These are phyloP conservation scores for Tolypocladium cylindrosporum DNA, from an alignment of 2,329 filamentous ascomycete genomes.

Conservation along the genomic window DNA sequence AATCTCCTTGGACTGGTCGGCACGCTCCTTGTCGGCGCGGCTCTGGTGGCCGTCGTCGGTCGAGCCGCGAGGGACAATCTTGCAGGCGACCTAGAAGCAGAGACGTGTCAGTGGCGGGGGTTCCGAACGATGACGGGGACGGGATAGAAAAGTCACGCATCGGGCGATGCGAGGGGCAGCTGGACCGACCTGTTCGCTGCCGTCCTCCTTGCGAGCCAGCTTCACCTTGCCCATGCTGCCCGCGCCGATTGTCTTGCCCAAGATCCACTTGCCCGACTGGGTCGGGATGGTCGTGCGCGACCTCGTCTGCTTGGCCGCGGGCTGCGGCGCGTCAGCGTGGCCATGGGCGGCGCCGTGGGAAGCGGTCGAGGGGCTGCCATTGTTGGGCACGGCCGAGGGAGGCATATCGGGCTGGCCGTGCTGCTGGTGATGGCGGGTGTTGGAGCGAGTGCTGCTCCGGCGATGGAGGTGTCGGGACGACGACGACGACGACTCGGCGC, in stretches of 20 bases:
- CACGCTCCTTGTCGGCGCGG: conserved; percentile 69
- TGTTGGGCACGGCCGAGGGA: conserved; percentile 39
- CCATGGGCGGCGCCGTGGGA: conserved; percentile 31
- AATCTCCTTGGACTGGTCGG: conserved; percentile 94
- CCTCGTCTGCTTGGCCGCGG: conserved; percentile 40
- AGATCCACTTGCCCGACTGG: conserved; percentile 82
- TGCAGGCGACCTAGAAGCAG: conserved; percentile 64
- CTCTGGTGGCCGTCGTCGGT: conserved; percentile 72
- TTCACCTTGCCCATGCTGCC: conserved; percentile 99
- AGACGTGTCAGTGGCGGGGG: conserved; percentile 1
- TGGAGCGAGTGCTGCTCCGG: conserved; percentile 40
- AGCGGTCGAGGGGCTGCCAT: conserved; percentile 41
- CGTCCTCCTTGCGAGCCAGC: conserved; percentile 80
- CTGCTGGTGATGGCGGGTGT: conserved; percentile 18
- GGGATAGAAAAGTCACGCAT: neutral
- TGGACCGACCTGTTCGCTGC: conserved; percentile 70
- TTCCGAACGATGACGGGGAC: neutral
- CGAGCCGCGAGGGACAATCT: conserved; percentile 88
- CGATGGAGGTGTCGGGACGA: conserved; percentile 30
- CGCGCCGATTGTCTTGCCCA: conserved; percentile 94
- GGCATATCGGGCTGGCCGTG: conserved; percentile 33
- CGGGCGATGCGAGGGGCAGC: neutral
- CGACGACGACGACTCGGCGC: conserved; percentile 38
- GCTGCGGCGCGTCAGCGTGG: conserved; percentile 23
- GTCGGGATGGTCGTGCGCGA: conserved; percentile 79